phyloP scores from a whole-genome alignment of 768 basidiomycete species.

The Lentinula sp. region DNA sequence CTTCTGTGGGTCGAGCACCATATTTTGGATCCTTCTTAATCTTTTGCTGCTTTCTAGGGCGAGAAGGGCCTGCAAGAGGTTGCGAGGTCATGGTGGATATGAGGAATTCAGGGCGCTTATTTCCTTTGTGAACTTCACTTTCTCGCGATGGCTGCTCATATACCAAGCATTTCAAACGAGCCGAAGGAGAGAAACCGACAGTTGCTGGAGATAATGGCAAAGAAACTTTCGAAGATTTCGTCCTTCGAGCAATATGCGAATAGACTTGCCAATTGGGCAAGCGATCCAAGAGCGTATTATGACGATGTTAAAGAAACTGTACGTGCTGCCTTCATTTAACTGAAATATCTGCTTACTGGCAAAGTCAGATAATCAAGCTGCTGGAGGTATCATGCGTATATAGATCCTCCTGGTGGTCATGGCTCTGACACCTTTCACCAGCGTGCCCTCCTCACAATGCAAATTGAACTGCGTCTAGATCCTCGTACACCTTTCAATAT shows the following conservation, averaged over 20 bases:
- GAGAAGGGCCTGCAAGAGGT: constrained; percentile 5
- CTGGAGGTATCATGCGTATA: constrained; percentile 30
- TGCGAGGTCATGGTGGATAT: neutral
- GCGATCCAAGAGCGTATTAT: constrained; percentile 46
- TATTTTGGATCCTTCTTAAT: neutral
- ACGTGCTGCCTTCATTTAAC: constrained; percentile 9
- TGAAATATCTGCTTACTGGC: constrained; percentile 1
- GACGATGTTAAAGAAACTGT: constrained; percentile 42
- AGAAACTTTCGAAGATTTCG: neutral
- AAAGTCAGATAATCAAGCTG: constrained; percentile 40
- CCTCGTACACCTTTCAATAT: constrained; percentile 22
- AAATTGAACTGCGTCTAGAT: constrained; percentile 18
- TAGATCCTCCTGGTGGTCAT: neutral
- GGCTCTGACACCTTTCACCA: constrained; percentile 10
- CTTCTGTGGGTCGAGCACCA: constrained; percentile 12
- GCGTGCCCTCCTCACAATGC: constrained; percentile 33
- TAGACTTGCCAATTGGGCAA: neutral
- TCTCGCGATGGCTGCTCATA: neutral
- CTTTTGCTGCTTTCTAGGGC: neutral
- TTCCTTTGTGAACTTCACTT: neutral
- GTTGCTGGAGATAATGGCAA: neutral
- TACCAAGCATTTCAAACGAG: neutral
- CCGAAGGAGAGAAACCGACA: neutral
- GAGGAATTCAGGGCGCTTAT: neutral
- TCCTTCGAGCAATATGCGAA: neutral